A percentile compares a stretch with the other conserved stretches of the same genome.
These are phyloP conservation scores for Penicillium cinerascens DNA, from an alignment of 495 filamentous ascomycete species.

Conservation along the genomic window DNA sequence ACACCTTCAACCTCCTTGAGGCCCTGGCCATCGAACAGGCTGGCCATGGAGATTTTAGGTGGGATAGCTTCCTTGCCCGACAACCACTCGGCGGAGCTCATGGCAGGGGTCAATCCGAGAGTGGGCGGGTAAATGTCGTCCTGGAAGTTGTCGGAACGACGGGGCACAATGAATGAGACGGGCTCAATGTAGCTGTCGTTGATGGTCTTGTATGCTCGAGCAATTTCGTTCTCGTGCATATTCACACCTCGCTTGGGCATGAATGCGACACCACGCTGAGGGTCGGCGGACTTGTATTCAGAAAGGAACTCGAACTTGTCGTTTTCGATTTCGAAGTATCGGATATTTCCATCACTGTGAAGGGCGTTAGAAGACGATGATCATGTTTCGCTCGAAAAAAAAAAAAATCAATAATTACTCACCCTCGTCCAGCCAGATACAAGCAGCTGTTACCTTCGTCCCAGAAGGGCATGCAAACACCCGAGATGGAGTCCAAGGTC, in stretches of 20 bases:
- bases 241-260: slow-evolving; percentile 93
- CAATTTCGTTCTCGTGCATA: slow-evolving; percentile 93
- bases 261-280: slow-evolving; percentile 92
- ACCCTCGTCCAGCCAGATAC: slow-evolving; percentile 96
- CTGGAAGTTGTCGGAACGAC: slow-evolving; percentile 94
- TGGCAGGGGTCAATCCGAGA: slow-evolving; percentile 69
- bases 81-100: slow-evolving; percentile 80
- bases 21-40: slow-evolving; percentile 78
- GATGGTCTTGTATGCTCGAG: slow-evolving; percentile 94
- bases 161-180: slow-evolving; percentile 94
- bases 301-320: slow-evolving; percentile 96
- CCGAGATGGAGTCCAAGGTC: slow-evolving; percentile 88
- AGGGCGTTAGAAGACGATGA: slow-evolving; percentile 13
- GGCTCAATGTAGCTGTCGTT: slow-evolving; percentile 93
- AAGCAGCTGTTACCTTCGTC: slow-evolving; percentile 91
- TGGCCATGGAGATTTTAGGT: slow-evolving; percentile 88
- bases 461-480: slow-evolving; percentile 99
- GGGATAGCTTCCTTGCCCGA: slow-evolving; percentile 77
- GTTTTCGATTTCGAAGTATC: slow-evolving; percentile 95
- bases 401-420: no score
- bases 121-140: slow-evolving; percentile 93
- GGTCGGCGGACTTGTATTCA: slow-evolving; percentile 92
- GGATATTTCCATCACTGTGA: slow-evolving; percentile 90
- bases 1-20: slow-evolving; percentile 66
- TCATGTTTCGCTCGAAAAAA: no score